These are phyloP conservation scores for Leishmania major DNA, from an alignment of 208 protist genomes.

Conservation along the genomic window DNA sequence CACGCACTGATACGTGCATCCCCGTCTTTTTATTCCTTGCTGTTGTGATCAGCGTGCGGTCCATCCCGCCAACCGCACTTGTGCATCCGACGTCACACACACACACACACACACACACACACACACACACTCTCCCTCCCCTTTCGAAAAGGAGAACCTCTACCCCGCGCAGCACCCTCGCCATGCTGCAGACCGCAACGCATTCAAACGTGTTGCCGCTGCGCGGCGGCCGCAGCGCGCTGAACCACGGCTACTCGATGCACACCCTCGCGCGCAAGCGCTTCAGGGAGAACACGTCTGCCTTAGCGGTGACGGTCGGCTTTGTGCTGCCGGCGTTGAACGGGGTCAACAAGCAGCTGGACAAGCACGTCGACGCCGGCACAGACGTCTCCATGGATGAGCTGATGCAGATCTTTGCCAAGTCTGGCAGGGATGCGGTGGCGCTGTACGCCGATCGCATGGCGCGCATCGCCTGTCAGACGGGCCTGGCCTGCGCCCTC, in stretches of 20 bases:
- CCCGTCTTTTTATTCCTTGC: neutral
- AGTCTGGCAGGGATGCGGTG: conserved; percentile 26
- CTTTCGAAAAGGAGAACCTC: neutral
- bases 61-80: neutral
- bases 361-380: conserved; percentile 61
- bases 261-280: conserved; percentile 48
- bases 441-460: conserved; percentile 56
- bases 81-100: neutral
- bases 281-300: conserved; percentile 64
- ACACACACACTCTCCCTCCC: neutral
- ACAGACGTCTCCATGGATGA: conserved; percentile 62
- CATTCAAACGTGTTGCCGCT: conserved; percentile 20
- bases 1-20: neutral
- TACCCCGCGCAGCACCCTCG: no score
- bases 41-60: neutral
- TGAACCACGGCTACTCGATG: conserved; percentile 60
- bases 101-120: no score
- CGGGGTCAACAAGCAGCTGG: conserved; percentile 49
- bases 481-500: conserved; percentile 46
- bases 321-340: conserved; percentile 67
- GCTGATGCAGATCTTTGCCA: conserved; percentile 47
- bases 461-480: conserved; percentile 63
- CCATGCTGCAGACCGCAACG: conserved; percentile 26
- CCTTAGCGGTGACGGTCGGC: conserved; percentile 50
- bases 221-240: conserved; percentile 23